These are phyloP conservation scores for Ulmus americana DNA, from an alignment of 331 rosid genomes.

Conservation along the genomic window DNA sequence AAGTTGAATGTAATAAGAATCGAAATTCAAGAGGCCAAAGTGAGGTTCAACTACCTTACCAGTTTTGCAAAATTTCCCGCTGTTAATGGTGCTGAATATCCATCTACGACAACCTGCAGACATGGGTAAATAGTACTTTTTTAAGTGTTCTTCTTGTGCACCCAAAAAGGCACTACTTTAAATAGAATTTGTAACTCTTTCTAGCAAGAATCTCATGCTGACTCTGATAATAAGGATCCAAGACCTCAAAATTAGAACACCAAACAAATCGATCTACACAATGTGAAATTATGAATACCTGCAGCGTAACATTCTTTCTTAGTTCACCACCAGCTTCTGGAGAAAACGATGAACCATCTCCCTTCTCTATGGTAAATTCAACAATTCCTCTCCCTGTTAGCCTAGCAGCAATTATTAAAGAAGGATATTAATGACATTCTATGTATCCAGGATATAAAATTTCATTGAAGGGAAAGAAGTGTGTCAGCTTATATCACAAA, in stretches of 20 bases:
- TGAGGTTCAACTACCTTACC: conserved; percentile 83
- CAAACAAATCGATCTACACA: background rate
- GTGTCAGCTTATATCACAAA: background rate
- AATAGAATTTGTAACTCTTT: background rate
- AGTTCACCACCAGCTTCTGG: conserved; percentile 67
- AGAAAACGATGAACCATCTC: conserved; percentile 76
- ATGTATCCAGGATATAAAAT: background rate
- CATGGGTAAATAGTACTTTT: conserved; percentile 19
- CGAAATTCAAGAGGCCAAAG: conserved; percentile 25
- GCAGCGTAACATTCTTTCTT: conserved; percentile 63
- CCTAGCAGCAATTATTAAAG: conserved; percentile 37
- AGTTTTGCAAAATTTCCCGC: conserved; percentile 89
- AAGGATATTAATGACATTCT: conserved; percentile 21
- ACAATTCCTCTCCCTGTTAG: conserved; percentile 84
- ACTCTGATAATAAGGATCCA: background rate
- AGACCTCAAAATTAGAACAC: too few species aligned
- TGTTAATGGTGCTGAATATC: conserved; percentile 88
- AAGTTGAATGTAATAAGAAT: background rate
- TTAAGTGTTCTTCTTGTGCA: conserved; percentile 9
- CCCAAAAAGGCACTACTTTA: conserved; percentile 5
- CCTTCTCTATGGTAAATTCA: conserved; percentile 74
- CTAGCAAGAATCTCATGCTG: background rate
- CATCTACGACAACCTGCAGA: conserved; percentile 73
- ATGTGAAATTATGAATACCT: conserved; percentile 39
- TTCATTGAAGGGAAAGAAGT: background rate